These are phyloP conservation scores for Acanthamoeba rhysodes DNA, from an alignment of 208 protist species.

Conservation along the genomic window DNA sequence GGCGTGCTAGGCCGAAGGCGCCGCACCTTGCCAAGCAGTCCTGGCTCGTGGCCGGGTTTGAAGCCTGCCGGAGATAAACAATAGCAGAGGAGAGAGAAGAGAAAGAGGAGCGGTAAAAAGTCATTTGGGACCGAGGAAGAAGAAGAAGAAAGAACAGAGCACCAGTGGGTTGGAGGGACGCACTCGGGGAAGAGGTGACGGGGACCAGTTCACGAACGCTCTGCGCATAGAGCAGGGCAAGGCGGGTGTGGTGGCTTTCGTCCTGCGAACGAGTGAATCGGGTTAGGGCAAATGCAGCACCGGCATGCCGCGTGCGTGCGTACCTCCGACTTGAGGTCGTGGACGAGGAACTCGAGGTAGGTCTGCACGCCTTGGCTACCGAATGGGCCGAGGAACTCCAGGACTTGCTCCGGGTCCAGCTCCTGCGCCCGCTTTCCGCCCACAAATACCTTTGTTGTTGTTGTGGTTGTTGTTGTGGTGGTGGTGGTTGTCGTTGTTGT, in stretches of 20 bases:
- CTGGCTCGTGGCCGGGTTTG: constrained; percentile 1
- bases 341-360: constrained; percentile 1
- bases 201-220: background rate
- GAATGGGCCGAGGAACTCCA: background rate
- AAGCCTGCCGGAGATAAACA: background rate
- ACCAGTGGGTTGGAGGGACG: background rate
- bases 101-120: too few species aligned
- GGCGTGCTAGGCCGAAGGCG: too few species aligned
- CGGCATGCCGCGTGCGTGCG: background rate
- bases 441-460: background rate
- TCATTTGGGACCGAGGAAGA: too few species aligned
- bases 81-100: too few species aligned
- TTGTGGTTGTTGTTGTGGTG: too few species aligned
- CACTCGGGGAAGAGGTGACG: background rate
- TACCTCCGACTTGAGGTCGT: background rate
- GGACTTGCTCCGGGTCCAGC: background rate
- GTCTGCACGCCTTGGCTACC: background rate
- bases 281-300: too few species aligned
- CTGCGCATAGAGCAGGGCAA: background rate
- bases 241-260: background rate
- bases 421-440: background rate
- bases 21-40: constrained; percentile 6
- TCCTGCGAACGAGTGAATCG: too few species aligned
- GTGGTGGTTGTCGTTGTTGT: too few species aligned
- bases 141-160: too few species aligned